Base-by-base conservation (phyloP, 371 early-diverging fungal species). In the Mucor lusitanicus region DNA sequence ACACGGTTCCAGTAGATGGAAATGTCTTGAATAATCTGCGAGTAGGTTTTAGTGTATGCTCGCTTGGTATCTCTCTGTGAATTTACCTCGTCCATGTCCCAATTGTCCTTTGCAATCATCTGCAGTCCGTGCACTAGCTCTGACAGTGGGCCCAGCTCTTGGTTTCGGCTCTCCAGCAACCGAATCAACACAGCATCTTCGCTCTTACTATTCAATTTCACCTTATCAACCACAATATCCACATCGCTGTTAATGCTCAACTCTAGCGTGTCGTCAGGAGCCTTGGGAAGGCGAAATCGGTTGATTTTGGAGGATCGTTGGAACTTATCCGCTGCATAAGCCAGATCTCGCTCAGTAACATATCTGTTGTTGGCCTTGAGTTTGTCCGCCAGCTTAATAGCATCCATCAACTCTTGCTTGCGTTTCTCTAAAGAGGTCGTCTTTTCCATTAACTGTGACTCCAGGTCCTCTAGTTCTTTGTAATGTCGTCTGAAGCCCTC, bases 1-100 rank as follows among this genome's bases (percentile, higher is more conserved):
- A 61, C 50, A 21, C 62, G 62, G 27, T 58, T 65, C 65, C 65
- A 65, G 13, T 65, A 65, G 2, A 46, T 48, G 13, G 58, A 58
- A 17, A 65, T 50, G 11, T 65, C 65, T 58, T 65, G 65, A 4
- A 48, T 32, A 3, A 64, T 57, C 64, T 32, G 53, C 23, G 17
- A 17, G 11, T 27, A 11, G 53, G 25, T 27, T 13, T 53, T 27
- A 48, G 23, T 48, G 8, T 4, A 27, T 3, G 27, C 53, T 1
- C 23, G 19, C 17, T 40, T 17, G 40, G 3, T 5, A 40, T 4
- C 2, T 40, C 15, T 1, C 3, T 25, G 3, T 13, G 3, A 3
- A 9, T 8, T 40, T 63, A 56, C 64, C 56, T 63, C 56, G 23
- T 63, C 33, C 17, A 57, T 56, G 21, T 64, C 58, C 58, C 57